Conservation (phyloP, 2,329 filamentous ascomycete species). For the Xylariaceae sp. region DNA sequence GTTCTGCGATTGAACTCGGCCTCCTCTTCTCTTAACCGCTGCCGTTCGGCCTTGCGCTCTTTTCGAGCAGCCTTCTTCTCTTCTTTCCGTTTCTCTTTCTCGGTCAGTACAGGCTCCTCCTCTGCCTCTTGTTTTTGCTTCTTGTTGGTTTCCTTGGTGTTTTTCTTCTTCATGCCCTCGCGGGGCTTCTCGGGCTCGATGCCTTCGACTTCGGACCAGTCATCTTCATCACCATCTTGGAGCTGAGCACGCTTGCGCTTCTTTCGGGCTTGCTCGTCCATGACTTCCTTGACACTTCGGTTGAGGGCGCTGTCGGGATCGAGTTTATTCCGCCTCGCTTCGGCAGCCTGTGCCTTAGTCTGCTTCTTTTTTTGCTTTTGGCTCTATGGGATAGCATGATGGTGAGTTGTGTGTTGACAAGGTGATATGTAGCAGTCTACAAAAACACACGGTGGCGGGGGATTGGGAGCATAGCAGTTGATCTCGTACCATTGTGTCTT, state of each 20-base stretch:
- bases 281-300: constrained; percentile 81
- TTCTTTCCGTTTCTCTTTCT: constrained; percentile 44
- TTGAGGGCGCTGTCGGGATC: constrained; percentile 82
- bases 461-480: background rate
- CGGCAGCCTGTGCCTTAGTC: constrained; percentile 80
- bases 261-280: constrained; percentile 73
- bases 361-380: constrained; percentile 97
- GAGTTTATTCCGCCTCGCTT: constrained; percentile 81
- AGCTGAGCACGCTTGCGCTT: constrained; percentile 66
- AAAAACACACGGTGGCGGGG: background rate
- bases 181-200: constrained; percentile 58
- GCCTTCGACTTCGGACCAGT: constrained; percentile 43
- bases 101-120: constrained; percentile 31
- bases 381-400: constrained; percentile 51
- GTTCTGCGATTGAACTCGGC: constrained; percentile 39
- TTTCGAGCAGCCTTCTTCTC: constrained; percentile 49
- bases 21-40: constrained; percentile 35
- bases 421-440: constrained; percentile 4
- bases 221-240: constrained; percentile 44
- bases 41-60: constrained; percentile 39
- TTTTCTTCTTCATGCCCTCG: constrained; percentile 56
- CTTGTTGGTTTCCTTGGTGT: constrained; percentile 39
- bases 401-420: constrained; percentile 16
- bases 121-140: constrained; percentile 50
- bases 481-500: constrained; percentile 71